Evolutionary conservation across 2,329 filamentous ascomycete genomes (phyloP), one percentile per base, ranked within the genome.

Genomic region (Penicillium sumatraense): DNA sequence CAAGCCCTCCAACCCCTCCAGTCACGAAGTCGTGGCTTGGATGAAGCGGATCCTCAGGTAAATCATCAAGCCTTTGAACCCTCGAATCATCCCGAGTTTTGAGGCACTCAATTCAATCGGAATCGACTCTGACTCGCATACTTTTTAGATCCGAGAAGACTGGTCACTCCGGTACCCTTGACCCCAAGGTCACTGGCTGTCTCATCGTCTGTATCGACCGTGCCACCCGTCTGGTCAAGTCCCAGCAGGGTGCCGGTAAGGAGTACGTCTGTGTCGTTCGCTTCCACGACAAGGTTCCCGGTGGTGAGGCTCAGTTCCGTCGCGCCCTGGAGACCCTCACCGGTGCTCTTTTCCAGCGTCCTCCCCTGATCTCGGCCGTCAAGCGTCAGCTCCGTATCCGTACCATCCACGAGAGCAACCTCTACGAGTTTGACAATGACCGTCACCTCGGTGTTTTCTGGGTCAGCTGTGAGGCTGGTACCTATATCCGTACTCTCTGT

Each of bases 21-120:
- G 89, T 71, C 95, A 99, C 84, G 95, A 99, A 83, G 95, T 99
- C 64, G 95, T 99, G 72, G 93, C 95, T 65, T 99, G 95, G 95
- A 90, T 98, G 68, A 99, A 99, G 88, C 89, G 93, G 69, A 98
- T 98, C 70, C 84, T 99, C 53, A 88, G 89, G 89, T 92, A 86
- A 62, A 78, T 50, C 23, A 21, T 18, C 53, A 49, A 46, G 26
- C 27, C 24, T 42, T 23, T 21, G 24, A 10, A 9, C 20, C 23
- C 14, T 24, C 13, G 38, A 42, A 24, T 31, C 29, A 13, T n/a
- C 29, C 29, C 29, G n/a, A n/a, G n/a, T n/a, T n/a, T n/a, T n/a
- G n/a, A n/a, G n/a, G n/a, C n/a, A n/a, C n/a, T n/a, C n/a, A n/a
- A n/a, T n/a, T 31, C 29, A 31, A 31, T 31, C n/a, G 29, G 11